Evolutionary conservation across 2,329 filamentous ascomycete species (phyloP), one percentile per base, ranked within the genome.

Genomic region (Nothomitra cinnamomea): DNA sequence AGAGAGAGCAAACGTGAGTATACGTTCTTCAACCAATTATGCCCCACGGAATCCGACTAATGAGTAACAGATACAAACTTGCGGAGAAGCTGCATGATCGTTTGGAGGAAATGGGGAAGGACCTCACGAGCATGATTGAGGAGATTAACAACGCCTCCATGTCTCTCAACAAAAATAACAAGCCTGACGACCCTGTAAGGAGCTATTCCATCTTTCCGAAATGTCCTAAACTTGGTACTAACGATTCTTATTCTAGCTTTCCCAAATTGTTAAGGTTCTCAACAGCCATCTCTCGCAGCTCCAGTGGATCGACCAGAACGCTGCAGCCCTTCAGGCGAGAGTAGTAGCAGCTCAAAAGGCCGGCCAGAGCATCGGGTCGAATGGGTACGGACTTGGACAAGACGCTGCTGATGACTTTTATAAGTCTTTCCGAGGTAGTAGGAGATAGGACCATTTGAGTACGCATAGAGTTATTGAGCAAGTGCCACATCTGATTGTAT

Each of bases 81-180:
- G 92, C 92, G 1, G 92, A 98, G 74, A 92, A 87, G 67, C 76
- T 95, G 58, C 87, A 87, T 10, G 87, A 94, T 64, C 81, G 87
- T 59, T 74, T 98, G 58, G 89, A 94, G 55, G 88, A 94, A 61
- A 94, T 96, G 80, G 88, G 87, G 63, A 86, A 87, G 65, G 88
- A 95, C 64, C 74, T 98, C 58, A 82, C 80, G 49, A 90, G 87
- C 70, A 96, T 98, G 88, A 94, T 98, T 61, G 89, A 94, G 65
- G 92, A 96, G 69, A 94, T 98, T 65, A 98, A 98, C 65, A 80
- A 83, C 60, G 90, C 94, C 57, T 92, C 87, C n/a, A 78, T 85
- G 53, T 87, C 82, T 22, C 72, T 98, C 59, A 90, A 81, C 75
- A 95, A 94, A 75, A 87, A 85, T 55, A 83, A 78, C 68, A 94